A percentile compares a stretch with the other conserved stretches of the same genome.
phyloP scores from a whole-genome alignment of 2,329 filamentous ascomycete species.

The Colletotrichum horii region DNA sequence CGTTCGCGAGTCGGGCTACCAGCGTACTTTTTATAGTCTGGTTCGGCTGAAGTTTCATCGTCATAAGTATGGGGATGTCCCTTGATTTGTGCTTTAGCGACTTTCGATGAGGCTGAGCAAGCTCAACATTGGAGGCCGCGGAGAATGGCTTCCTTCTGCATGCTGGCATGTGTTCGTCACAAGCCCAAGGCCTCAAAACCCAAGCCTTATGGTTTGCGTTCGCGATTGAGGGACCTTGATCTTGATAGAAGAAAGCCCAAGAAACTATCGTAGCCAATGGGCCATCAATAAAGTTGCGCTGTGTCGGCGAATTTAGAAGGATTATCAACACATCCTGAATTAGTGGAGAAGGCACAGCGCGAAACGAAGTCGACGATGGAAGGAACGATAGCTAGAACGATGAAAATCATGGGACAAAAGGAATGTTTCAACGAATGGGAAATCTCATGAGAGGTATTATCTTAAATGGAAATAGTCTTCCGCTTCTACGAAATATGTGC shows the following conservation, averaged over 20 bases:
- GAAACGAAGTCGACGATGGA: neutral
- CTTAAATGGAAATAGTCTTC: neutral
- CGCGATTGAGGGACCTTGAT: neutral
- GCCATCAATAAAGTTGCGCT: neutral
- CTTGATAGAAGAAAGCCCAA: neutral
- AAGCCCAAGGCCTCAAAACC: neutral
- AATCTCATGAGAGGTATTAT: neutral
- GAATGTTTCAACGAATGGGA: neutral
- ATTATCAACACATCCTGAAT: neutral
- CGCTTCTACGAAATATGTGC: neutral
- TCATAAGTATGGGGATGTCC: neutral
- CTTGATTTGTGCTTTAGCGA: neutral
- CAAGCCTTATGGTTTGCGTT: neutral
- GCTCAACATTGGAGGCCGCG: neutral
- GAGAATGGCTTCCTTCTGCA: neutral
- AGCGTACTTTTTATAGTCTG: neutral
- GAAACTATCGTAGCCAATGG: neutral
- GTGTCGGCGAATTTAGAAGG: neutral
- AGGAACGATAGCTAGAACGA: accelerated
- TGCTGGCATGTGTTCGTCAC: neutral
- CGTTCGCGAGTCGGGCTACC: too few species aligned
- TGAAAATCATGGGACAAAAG: neutral
- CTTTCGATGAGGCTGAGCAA: neutral
- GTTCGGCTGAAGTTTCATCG: neutral
- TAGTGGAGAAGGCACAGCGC: neutral